phyloP scores from a whole-genome alignment of 768 basidiomycete species.

The Cytidiella melzeri region DNA sequence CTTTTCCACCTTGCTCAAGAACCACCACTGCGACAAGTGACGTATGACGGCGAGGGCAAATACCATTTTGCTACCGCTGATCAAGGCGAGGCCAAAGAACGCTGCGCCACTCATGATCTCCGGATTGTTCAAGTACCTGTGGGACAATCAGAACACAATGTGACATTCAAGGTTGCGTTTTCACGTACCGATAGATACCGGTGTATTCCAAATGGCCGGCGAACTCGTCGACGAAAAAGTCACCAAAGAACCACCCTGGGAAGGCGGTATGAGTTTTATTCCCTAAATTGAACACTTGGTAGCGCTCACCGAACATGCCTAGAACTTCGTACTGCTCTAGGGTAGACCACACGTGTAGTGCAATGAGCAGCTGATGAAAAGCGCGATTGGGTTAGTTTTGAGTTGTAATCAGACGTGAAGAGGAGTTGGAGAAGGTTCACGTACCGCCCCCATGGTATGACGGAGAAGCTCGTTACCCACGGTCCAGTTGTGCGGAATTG shows the following conservation, averaged over 20 bases:
- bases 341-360: constrained; percentile 87
- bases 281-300: background rate
- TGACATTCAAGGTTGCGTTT: background rate
- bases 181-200: constrained; percentile 83
- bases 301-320: constrained; percentile 74
- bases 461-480: constrained; percentile 82
- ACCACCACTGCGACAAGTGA: constrained; percentile 93
- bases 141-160: background rate
- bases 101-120: constrained; percentile 95
- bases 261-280: constrained; percentile 1
- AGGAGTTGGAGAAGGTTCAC: constrained; percentile 24
- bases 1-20: constrained; percentile 89
- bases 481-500: constrained; percentile 76
- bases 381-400: background rate
- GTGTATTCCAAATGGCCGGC: constrained; percentile 89
- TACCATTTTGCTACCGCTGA: constrained; percentile 91
- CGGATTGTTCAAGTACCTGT: constrained; percentile 87
- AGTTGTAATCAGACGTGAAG: background rate
- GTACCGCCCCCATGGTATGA: constrained; percentile 81
- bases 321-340: constrained; percentile 88
- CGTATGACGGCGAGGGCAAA: constrained; percentile 78
- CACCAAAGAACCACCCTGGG: constrained; percentile 95
- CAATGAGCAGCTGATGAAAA: constrained; percentile 47
- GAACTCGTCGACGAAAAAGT: constrained; percentile 94
- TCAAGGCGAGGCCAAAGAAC: constrained; percentile 88